Conservation (phyloP, 192 early-diverging fungal genomes). For the Rhizoclosmatium globosum region DNA sequence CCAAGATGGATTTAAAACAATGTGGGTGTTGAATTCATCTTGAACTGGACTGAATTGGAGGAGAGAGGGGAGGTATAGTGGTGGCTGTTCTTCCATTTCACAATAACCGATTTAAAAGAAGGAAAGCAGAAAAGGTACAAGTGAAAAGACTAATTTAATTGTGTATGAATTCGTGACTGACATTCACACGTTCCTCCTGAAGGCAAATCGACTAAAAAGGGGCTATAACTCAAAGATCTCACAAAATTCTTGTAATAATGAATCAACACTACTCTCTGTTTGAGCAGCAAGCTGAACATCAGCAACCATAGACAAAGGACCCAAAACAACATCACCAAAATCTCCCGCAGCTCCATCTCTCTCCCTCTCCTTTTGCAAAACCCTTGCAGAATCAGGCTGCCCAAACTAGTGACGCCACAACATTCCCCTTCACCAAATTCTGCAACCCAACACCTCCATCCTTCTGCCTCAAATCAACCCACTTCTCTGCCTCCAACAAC, state of each 20-base stretch:
- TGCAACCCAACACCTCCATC: not conserved
- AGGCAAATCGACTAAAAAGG: not conserved
- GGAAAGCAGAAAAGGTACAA: too few species aligned
- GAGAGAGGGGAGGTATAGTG: too few species aligned
- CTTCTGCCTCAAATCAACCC: not conserved
- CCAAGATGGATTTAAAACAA: too few species aligned
- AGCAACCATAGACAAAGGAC: slow-evolving; percentile 7
- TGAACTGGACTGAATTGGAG: too few species aligned
- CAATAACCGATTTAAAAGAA: too few species aligned
- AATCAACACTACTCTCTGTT: slow-evolving; percentile 8
- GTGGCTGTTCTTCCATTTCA: too few species aligned
- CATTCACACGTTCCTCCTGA: not conserved
- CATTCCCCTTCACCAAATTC: not conserved
- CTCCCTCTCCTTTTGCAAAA: not conserved
- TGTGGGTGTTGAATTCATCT: too few species aligned
- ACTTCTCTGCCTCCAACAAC: not conserved
- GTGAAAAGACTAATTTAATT: not conserved
- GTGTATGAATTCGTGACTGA: not conserved
- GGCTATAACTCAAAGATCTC: slow-evolving; percentile 23
- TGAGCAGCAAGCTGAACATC: not conserved
- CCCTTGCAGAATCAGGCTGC: not conserved
- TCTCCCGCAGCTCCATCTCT: slow-evolving; percentile 1
- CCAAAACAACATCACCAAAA: slow-evolving; percentile 24
- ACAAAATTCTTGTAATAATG: slow-evolving; percentile 24
- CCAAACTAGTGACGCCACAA: slow-evolving; percentile 15